Evolutionary conservation across 768 basidiomycete genomes (phyloP).

Genomic region (Tulasnella sp.): DNA sequence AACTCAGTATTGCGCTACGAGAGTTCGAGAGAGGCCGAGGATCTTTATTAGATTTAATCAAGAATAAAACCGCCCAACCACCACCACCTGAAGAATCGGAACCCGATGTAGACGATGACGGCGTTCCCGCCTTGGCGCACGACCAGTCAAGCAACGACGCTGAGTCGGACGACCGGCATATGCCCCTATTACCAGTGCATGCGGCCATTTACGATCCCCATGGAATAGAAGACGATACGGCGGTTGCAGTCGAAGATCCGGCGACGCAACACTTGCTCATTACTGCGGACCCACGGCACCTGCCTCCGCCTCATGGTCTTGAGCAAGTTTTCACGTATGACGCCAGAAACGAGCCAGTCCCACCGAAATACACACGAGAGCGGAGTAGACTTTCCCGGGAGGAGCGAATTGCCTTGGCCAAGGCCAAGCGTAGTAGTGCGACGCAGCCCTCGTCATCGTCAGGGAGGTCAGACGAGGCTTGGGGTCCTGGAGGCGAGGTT

Average conservation of each 20-base stretch:
- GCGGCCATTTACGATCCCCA: constrained; percentile 4
- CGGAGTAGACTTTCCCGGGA: constrained; percentile 57
- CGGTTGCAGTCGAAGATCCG: constrained; percentile 34
- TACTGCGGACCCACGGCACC: constrained; percentile 34
- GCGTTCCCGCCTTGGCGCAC: background rate
- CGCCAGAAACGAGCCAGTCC: constrained; percentile 21
- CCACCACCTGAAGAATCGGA: constrained; percentile 28
- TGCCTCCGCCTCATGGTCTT: constrained; percentile 47
- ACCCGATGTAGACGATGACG: constrained; percentile 13
- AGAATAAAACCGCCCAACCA: background rate
- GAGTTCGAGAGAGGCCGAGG: constrained; percentile 75
- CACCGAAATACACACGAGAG: constrained; percentile 36
- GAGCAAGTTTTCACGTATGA: constrained; percentile 81
- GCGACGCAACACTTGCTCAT: constrained; percentile 44
- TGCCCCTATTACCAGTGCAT: constrained; percentile 5
- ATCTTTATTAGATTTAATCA: constrained; percentile 30
- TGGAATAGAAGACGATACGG: background rate
- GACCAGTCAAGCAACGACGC: constrained; percentile 17
- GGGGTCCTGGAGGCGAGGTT: constrained; percentile 20
- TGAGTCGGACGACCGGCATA: constrained; percentile 15
- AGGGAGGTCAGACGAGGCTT: background rate
- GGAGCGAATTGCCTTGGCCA: constrained; percentile 54
- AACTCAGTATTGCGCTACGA: constrained; percentile 62
- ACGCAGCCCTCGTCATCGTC: background rate
- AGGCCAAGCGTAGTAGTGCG: constrained; percentile 37